Percentiles rank a stretch among this genome's conserved stretches.
Conservation (phyloP, 2,329 filamentous ascomycete species). For the Nectriaceae sp. region DNA sequence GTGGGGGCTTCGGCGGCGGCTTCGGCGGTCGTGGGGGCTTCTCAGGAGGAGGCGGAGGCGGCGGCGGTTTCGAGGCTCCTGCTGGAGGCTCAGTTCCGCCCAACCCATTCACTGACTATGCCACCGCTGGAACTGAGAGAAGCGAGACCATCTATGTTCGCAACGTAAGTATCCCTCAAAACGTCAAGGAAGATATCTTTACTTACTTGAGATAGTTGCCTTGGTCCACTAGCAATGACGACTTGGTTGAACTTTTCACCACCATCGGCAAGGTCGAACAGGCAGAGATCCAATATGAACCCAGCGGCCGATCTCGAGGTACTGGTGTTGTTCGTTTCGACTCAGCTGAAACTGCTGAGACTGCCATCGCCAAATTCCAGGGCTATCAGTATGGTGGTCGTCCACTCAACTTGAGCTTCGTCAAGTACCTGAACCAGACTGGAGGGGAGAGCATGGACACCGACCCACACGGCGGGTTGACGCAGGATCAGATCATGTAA, state of each 20-base stretch:
- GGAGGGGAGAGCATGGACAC: slow-evolving; percentile 79
- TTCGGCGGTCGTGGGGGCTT: slow-evolving; percentile 49
- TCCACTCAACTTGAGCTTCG: slow-evolving; percentile 88
- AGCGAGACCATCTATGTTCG: slow-evolving; percentile 90
- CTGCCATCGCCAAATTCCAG: slow-evolving; percentile 94
- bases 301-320: slow-evolving; percentile 90
- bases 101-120: slow-evolving; percentile 93
- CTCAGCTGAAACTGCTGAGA: slow-evolving; percentile 79
- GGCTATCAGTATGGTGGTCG: slow-evolving; percentile 96
- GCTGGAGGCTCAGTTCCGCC: slow-evolving; percentile 57
- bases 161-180: slow-evolving; percentile 70
- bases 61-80: slow-evolving; percentile 50
- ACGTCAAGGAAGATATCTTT: neutral
- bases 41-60: slow-evolving; percentile 51
- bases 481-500: slow-evolving; percentile 99
- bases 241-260: slow-evolving; percentile 92
- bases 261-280: slow-evolving; percentile 98
- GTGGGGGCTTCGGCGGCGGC: slow-evolving; percentile 44
- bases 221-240: slow-evolving; percentile 98
- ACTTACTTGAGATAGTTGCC: slow-evolving; percentile 66
- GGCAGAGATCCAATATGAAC: slow-evolving; percentile 99
- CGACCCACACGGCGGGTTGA: slow-evolving; percentile 72
- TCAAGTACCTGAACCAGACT: slow-evolving; percentile 81
- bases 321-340: slow-evolving; percentile 97
- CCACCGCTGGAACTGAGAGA: slow-evolving; percentile 82